Conservation (phyloP, 208 protist species). For the Trypanosoma theileri region DNA sequence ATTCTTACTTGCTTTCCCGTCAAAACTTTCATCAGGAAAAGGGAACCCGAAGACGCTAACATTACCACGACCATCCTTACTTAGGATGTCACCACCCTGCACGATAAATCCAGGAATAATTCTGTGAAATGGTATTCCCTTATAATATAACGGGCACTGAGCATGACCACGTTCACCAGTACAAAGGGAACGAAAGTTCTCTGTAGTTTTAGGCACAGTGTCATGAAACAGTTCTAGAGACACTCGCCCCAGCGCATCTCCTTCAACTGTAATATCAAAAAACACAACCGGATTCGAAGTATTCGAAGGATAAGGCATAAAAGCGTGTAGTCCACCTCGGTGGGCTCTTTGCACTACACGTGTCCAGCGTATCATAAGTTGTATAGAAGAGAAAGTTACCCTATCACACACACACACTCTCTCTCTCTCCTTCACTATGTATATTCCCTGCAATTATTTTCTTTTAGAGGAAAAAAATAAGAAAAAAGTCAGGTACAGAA, state of each 20-base stretch:
- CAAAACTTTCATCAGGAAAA: conserved; percentile 94
- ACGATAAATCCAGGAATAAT: conserved; percentile 95
- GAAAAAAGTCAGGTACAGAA: background rate
- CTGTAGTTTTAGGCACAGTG: conserved; percentile 87
- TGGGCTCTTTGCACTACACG: conserved; percentile 8
- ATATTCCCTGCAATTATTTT: background rate
- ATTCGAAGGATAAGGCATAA: conserved; percentile 65
- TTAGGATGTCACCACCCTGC: conserved; percentile 95
- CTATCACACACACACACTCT: too few relatives aligned
- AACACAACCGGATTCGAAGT: conserved; percentile 80
- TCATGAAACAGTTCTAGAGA: conserved; percentile 93
- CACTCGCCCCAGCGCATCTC: conserved; percentile 73
- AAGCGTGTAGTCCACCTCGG: conserved; percentile 19
- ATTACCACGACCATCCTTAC: conserved; percentile 91
- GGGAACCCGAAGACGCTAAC: conserved; percentile 93
- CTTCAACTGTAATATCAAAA: conserved; percentile 84
- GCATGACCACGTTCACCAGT: conserved; percentile 85
- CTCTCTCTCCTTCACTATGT: background rate
- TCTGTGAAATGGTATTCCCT: conserved; percentile 94
- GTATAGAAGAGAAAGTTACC: background rate
- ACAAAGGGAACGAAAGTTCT: conserved; percentile 95
- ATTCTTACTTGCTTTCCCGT: conserved; percentile 89
- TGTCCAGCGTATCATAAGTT: conserved; percentile 18
- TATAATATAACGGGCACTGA: conserved; percentile 85
- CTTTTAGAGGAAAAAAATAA: background rate